Evolutionary conservation across 176 grass and related monocot genomes (phyloP).

Genomic region (Oryza longistaminata): DNA sequence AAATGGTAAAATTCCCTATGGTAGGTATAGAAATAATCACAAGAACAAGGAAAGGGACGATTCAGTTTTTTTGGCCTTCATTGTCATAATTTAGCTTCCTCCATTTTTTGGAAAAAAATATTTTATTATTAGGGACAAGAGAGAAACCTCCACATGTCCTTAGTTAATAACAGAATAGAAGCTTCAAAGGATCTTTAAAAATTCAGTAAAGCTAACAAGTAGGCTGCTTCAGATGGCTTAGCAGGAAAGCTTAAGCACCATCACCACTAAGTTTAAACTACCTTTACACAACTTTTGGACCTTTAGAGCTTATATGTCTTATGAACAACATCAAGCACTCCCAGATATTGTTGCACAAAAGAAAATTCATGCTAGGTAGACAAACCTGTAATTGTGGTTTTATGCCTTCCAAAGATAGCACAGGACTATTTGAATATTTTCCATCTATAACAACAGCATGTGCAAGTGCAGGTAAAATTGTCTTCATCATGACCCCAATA

Average conservation of each 20-base stretch:
- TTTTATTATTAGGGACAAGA: neutral
- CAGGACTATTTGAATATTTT: conserved; percentile 26
- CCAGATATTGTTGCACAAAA: conserved; percentile 23
- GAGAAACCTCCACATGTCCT: neutral
- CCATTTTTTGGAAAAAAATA: neutral
- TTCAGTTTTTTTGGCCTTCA: neutral
- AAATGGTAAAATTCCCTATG: conserved; percentile 8
- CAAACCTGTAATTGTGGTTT: conserved; percentile 86
- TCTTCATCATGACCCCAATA: conserved; percentile 98
- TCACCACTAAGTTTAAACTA: neutral
- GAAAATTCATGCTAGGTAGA: conserved; percentile 9
- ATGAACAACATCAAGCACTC: conserved; percentile 29
- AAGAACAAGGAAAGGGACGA: neutral
- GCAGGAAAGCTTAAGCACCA: neutral
- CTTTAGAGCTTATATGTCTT: conserved; percentile 13
- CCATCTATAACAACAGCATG: conserved; percentile 82
- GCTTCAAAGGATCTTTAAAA: conserved; percentile 6
- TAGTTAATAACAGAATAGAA: conserved; percentile 19
- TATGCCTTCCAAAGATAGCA: conserved; percentile 48
- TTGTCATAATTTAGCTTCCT: conserved; percentile 18
- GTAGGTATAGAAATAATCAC: neutral
- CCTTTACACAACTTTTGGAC: neutral
- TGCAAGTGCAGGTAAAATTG: conserved; percentile 82
- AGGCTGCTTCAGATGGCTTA: neutral
- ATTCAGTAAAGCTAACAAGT: conserved; percentile 12